Evolutionary conservation across 176 grass and related monocot genomes (phyloP).

Genomic region (Eleusine indica): DNA sequence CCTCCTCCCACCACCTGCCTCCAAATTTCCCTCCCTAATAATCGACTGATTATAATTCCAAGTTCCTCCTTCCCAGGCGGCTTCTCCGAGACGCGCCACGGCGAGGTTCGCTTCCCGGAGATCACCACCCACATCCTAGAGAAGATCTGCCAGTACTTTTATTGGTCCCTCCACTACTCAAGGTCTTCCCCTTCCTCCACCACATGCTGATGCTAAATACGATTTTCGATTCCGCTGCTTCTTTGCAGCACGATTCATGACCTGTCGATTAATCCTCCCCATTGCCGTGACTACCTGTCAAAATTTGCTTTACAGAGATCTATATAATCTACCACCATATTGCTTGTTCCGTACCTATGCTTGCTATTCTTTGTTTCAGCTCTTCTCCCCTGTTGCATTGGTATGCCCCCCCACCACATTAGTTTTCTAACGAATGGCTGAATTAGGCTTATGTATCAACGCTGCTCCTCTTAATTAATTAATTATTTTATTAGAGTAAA

Average conservation of each 20-base stretch:
- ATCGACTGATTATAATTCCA: neutral
- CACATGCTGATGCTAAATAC: neutral
- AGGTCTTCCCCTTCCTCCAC: slow-evolving; percentile 32
- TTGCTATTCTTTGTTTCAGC: too few relatives aligned
- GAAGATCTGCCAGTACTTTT: slow-evolving; percentile 98
- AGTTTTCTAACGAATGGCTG: too few relatives aligned
- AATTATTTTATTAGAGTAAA: neutral
- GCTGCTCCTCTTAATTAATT: too few relatives aligned
- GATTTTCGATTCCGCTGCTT: neutral
- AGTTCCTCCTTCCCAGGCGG: slow-evolving; percentile 18
- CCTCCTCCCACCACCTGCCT: neutral
- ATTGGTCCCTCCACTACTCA: slow-evolving; percentile 86
- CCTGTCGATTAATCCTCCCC: neutral
- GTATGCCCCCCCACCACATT: too few relatives aligned
- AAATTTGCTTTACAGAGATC: too few relatives aligned
- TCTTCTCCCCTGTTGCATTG: too few relatives aligned
- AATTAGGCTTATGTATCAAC: too few relatives aligned
- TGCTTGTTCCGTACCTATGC: too few relatives aligned
- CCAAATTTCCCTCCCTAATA: neutral
- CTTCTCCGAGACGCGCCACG: slow-evolving; percentile 76
- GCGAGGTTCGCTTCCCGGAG: slow-evolving; percentile 92
- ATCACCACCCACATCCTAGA: slow-evolving; percentile 74
- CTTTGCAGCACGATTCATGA: neutral
- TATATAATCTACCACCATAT: too few relatives aligned
- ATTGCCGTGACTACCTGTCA: too few relatives aligned